phyloP scores from a whole-genome alignment of 257 asterid species.

The Dorcoceras hygrometricum region DNA sequence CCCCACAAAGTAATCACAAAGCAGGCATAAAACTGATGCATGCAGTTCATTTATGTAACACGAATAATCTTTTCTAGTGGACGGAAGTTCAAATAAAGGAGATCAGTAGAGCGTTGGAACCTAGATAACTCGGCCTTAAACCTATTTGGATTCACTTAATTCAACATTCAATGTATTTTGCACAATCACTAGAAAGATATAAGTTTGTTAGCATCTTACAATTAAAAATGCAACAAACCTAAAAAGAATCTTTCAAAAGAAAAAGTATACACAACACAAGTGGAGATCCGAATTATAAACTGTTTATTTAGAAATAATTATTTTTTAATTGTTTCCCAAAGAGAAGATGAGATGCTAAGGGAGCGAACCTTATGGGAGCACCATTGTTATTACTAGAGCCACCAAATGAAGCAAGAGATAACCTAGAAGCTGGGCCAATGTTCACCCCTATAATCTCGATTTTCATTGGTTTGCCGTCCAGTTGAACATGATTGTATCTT shows the following conservation, averaged over 20 bases:
- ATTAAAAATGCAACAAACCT: neutral
- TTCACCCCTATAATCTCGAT: slow-evolving; percentile 59
- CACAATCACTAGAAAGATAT: neutral
- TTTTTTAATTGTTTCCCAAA: neutral
- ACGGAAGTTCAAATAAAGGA: too few relatives aligned
- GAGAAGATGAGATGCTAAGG: neutral
- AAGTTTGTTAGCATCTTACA: too few relatives aligned
- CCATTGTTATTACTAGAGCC: slow-evolving; percentile 35
- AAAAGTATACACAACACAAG: neutral
- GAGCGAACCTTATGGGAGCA: slow-evolving; percentile 38
- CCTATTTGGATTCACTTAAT: neutral
- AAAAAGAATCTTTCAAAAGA: neutral
- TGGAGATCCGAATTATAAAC: neutral
- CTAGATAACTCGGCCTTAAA: too few relatives aligned
- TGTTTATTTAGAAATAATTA: neutral
- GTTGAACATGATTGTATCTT: slow-evolving; percentile 61
- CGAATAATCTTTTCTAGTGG: too few relatives aligned
- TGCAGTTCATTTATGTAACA: too few relatives aligned
- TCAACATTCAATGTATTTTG: neutral
- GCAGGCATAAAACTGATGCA: too few relatives aligned
- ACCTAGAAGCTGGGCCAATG: slow-evolving; percentile 34
- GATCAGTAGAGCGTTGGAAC: too few relatives aligned
- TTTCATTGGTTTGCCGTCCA: slow-evolving; percentile 71
- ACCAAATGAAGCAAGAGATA: slow-evolving; percentile 32
- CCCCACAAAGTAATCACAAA: neutral